Conservation (phyloP, 768 basidiomycete genomes). For the Boletus fagicola region DNA sequence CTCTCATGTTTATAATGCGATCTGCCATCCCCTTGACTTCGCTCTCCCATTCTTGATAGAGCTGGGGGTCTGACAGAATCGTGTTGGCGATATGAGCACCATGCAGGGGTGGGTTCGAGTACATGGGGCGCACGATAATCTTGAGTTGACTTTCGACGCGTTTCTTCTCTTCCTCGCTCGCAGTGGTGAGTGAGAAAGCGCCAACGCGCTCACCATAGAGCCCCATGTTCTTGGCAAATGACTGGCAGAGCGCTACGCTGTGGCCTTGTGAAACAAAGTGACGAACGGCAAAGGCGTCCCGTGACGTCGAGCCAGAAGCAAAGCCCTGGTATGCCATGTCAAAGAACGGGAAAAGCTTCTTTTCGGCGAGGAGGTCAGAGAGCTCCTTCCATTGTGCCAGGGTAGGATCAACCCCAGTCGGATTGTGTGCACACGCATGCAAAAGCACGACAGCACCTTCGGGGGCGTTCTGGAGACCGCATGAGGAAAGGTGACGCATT, state of each 20-base stretch:
- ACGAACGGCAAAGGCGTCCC: slow-evolving; percentile 93
- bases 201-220: slow-evolving; percentile 98
- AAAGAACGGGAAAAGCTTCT: slow-evolving; percentile 94
- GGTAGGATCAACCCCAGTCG: slow-evolving; percentile 97
- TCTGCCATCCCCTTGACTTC: slow-evolving; percentile 97
- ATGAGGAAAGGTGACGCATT: slow-evolving; percentile 13
- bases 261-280: slow-evolving; percentile 91
- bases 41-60: slow-evolving; percentile 84
- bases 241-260: slow-evolving; percentile 88
- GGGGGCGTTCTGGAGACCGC: slow-evolving; percentile 52
- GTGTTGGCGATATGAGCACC: slow-evolving; percentile 85
- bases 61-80: slow-evolving; percentile 69
- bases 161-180: slow-evolving; percentile 70
- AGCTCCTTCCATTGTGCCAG: slow-evolving; percentile 90
- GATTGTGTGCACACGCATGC: slow-evolving; percentile 98
- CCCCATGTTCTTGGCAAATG: slow-evolving; percentile 99
- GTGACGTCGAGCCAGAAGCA: slow-evolving; percentile 86
- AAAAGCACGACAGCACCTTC: slow-evolving; percentile 83
- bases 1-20: slow-evolving; percentile 91
- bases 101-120: slow-evolving; percentile 95
- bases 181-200: slow-evolving; percentile 83
- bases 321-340: slow-evolving; percentile 99
- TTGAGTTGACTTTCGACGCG: slow-evolving; percentile 93
- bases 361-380: slow-evolving; percentile 83
- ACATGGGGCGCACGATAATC: slow-evolving; percentile 93